These are phyloP conservation scores for Elsinoe batatas DNA, from an alignment of 2,329 filamentous ascomycete species.

Conservation along the genomic window DNA sequence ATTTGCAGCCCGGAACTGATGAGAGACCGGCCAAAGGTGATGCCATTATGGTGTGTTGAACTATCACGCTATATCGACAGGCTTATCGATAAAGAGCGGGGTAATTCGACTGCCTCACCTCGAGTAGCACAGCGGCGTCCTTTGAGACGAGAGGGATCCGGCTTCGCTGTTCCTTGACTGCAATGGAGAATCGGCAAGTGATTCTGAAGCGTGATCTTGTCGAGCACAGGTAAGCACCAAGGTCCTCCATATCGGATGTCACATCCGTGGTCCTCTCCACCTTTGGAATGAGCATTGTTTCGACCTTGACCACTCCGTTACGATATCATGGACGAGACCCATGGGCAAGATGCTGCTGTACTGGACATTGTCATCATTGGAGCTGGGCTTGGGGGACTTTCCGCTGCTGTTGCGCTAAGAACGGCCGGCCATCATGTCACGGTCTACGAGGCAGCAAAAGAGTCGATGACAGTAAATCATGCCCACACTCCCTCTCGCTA, in stretches of 20 bases:
- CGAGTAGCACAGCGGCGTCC: too few relatives aligned
- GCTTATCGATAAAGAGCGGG: background rate
- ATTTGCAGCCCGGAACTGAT: background rate
- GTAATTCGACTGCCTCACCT: background rate
- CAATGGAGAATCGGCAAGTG: too few relatives aligned
- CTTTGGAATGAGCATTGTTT: background rate
- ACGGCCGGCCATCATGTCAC: conserved; percentile 25
- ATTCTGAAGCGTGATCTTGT: background rate
- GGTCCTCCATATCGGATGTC: background rate
- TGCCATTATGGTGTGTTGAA: background rate
- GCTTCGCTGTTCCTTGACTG: too few relatives aligned
- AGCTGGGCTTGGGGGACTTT: conserved; percentile 27
- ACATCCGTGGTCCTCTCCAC: background rate
- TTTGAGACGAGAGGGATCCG: too few relatives aligned
- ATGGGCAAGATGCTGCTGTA: too few relatives aligned
- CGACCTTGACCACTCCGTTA: background rate
- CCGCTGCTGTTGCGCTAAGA: conserved; percentile 25
- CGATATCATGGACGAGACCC: background rate
- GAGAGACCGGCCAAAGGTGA: background rate
- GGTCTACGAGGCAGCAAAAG: conserved; percentile 22
- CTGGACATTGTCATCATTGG: conserved; percentile 24
- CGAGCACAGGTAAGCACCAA: background rate
- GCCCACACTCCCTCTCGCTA: background rate
- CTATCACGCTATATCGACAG: background rate
- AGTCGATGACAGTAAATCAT: background rate